Evolutionary conservation across 495 filamentous ascomycete genomes (phyloP).

Genomic region (Immersiella caudata): DNA sequence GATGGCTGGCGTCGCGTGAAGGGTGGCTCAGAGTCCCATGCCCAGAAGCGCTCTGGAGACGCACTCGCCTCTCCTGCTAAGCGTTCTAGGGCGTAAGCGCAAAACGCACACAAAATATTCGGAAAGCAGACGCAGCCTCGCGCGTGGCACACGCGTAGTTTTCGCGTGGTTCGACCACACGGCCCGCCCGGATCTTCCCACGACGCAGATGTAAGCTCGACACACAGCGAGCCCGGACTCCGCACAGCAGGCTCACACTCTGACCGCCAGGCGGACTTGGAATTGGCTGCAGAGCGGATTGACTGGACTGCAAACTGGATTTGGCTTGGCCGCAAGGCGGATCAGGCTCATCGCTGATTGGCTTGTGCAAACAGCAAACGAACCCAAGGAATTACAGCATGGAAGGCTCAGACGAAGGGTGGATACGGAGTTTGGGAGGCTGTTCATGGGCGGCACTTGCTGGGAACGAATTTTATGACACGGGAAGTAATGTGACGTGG

Average conservation of each 20-base stretch:
- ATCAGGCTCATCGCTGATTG: background rate
- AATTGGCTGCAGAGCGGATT: background rate
- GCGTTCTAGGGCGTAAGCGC: background rate
- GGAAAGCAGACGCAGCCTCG: no score
- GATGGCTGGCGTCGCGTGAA: conserved; percentile 67
- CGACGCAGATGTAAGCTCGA: conserved; percentile 7
- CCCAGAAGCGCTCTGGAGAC: conserved; percentile 51
- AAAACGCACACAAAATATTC: background rate
- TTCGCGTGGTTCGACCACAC: no score
- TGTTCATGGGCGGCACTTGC: background rate
- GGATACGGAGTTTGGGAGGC: conserved; percentile 7
- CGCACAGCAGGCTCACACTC: background rate
- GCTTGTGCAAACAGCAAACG: background rate
- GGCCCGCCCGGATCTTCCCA: no score
- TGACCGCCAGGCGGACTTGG: conserved; percentile 1
- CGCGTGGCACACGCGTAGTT: no score
- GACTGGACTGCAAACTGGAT: background rate
- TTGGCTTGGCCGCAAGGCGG: background rate
- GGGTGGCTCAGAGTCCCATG: conserved; percentile 32
- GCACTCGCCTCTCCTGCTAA: conserved; percentile 27
- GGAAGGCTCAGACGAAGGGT: background rate
- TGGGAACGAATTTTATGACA: background rate
- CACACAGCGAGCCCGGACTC: conserved; percentile 42
- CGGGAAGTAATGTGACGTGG: conserved; percentile 4
- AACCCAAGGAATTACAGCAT: background rate